A percentile compares a stretch with the other conserved stretches of the same genome.
These are phyloP conservation scores for Fusarium abutilonis DNA, from an alignment of 2,329 filamentous ascomycete species.

Conservation along the genomic window DNA sequence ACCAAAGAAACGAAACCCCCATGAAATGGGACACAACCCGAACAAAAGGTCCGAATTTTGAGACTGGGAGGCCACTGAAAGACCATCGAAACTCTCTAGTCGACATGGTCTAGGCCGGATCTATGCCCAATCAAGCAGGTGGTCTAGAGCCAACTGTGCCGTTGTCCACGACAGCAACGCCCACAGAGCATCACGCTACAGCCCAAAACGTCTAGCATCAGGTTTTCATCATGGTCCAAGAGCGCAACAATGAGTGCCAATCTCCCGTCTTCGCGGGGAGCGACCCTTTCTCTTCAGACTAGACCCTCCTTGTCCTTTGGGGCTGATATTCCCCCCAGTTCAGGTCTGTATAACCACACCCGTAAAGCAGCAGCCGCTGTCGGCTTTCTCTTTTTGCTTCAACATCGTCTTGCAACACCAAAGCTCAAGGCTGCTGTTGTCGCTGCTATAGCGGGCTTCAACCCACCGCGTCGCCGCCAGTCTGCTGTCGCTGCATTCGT, in stretches of 20 bases:
- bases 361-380: conserved; percentile 34
- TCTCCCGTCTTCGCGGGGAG: conserved; percentile 36
- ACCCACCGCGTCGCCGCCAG: conserved; percentile 34
- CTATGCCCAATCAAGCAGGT: conserved; percentile 36
- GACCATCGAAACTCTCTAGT: conserved; percentile 23
- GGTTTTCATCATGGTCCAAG: conserved; percentile 9
- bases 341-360: conserved; percentile 37
- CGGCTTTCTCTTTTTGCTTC: conserved; percentile 33
- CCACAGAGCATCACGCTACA: conserved; percentile 19
- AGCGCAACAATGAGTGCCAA: conserved; percentile 14
- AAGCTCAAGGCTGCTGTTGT: conserved; percentile 26
- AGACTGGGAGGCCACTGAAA: conserved; percentile 23
- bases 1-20: conserved; percentile 3
- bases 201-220: conserved; percentile 26
- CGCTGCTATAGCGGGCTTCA: conserved; percentile 38
- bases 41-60: conserved; percentile 43
- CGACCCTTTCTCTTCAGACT: conserved; percentile 27
- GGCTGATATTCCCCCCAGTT: conserved; percentile 32
- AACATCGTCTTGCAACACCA: conserved; percentile 27
- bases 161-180: conserved; percentile 29
- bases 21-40: conserved; percentile 8
- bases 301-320: conserved; percentile 26
- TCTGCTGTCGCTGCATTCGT: conserved; percentile 21
- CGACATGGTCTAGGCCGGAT: conserved; percentile 15
- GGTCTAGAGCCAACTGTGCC: conserved; percentile 21